Base-by-base conservation (phyloP, 2,329 filamentous ascomycete species). In the Trichoderma sp. region DNA sequence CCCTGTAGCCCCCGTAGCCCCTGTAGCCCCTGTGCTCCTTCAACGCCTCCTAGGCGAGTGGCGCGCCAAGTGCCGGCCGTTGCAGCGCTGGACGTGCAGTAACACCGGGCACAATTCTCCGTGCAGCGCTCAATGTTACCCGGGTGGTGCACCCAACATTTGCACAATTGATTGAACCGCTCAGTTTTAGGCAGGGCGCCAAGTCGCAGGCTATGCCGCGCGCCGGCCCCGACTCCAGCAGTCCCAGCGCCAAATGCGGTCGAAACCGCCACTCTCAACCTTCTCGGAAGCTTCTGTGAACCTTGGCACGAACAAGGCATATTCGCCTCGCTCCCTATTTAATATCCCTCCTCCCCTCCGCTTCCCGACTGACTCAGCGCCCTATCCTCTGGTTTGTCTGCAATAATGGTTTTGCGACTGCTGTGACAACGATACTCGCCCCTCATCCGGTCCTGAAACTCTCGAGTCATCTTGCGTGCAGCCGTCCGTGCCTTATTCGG, bases 371-470 rank as follows among this genome's bases (percentile, higher is more conserved):
- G 32, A 39, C 34, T 54, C 60, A 28, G 49, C 37, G 34, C 39
- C 8, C 2, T n/a, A 34, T 49, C n/a, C 26, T 54, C 16, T 13
- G 60, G 28, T 21, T 21, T 43, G n/a, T 28, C 39, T n/a, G 26
- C 54, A 30, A 39, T 59, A 43, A 58, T 66, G 61, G 52, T 66
- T 58, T n/a, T 39, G 64, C 64, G 54, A 58, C 21, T 51, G 18
- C 64, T 66, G 64, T 66, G 39, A 66, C 54, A 59, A 54, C 54
- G 54, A 56, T 43, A n/a, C 21, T 37, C 64, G 64, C 52, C 37
- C 52, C 64, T 51, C 43, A 24, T n/a, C 43, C 46, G 39, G 30
- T 63, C 59, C 59, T 66, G 64, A 66, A 66, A 66, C 64, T 39
- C 64, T 7, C n/a, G 28, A 59, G 21, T 59, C 32, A 66, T 59